Evolutionary conservation across 108 stramenopile species (phyloP), one percentile per base, ranked within the genome.

Genomic region (Skeletonema menzelii): DNA sequence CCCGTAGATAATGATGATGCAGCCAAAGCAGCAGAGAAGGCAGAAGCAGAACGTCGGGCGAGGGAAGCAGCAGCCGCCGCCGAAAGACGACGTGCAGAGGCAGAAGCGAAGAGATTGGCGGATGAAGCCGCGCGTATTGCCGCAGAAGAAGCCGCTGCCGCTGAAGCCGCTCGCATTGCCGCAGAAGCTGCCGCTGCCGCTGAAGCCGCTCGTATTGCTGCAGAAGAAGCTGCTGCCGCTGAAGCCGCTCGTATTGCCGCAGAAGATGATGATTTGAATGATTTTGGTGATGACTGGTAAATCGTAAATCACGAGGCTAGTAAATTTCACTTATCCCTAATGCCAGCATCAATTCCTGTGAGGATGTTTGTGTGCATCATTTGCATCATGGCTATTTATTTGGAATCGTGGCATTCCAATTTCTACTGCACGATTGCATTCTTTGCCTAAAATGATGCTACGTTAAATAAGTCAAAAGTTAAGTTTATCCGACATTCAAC

Each of bases 281-380:
- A 93, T 64, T 93, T 93, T 72, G 91, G 84, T 24, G 89, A 93
- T 70, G 92, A 90, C 64, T 93, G 92, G 92, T 90, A 77, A 75
- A 53, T 53, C 49, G 22, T 22, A 53, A 53, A 22, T 53, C 20
- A 22, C 0, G 1, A 22, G 15, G 2, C 15, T 22, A 53, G 49
- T 53, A 8, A 10, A 53, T 53, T 53, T 53, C 10, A 24, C 49
- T 17, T 0, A 22, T 0, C 6, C 19, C n/a, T n/a, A 53, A 7
- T 47, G 10, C 35, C 11, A 12, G 11, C 30, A 31, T 31, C 1
- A 1, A 31, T 31, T n/a, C n/a, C n/a, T n/a, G n/a, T n/a, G n/a
- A n/a, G n/a, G n/a, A n/a, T n/a, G n/a, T n/a, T n/a, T n/a, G n/a
- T n/a, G n/a, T n/a, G n/a, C n/a, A n/a, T n/a, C n/a, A n/a, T n/a